Conservation (phyloP, 106 monocot genomes). For the Agapanthus africanus region DNA sequence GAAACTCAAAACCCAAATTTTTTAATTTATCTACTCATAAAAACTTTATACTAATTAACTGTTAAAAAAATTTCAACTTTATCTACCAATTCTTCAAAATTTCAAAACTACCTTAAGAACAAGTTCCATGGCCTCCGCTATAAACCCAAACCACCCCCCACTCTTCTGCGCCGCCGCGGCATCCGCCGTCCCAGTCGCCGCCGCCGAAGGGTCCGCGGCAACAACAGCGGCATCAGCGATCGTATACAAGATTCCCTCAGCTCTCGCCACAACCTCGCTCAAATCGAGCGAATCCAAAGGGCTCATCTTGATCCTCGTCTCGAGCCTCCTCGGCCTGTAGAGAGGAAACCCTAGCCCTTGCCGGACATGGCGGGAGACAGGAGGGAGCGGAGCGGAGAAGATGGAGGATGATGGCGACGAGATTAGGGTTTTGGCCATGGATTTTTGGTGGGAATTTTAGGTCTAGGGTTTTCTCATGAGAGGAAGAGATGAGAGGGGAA, state of each 20-base stretch:
- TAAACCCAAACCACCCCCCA: constrained; percentile 96
- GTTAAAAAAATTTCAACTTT: too few species aligned
- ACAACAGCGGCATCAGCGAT: constrained; percentile 85
- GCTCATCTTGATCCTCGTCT: constrained; percentile 42
- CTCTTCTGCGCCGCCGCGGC: constrained; percentile 56
- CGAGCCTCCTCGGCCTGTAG: constrained; percentile 17
- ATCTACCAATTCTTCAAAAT: too few species aligned
- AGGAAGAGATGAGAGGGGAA: constrained; percentile 1
- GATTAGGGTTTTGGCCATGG: constrained; percentile 55
- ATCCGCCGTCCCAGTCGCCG: too few species aligned
- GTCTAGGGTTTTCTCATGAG: constrained; percentile 11
- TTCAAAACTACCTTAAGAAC: constrained; percentile 65
- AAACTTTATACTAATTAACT: too few species aligned
- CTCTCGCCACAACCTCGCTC: constrained; percentile 30
- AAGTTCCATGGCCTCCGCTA: constrained; percentile 87
- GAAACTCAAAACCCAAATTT: too few species aligned
- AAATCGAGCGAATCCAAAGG: constrained; percentile 36
- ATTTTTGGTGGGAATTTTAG: not conserved
- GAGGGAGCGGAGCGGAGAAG: constrained; percentile 36
- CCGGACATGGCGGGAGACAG: constrained; percentile 32
- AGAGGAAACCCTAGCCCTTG: constrained; percentile 13
- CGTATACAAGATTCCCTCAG: constrained; percentile 75
- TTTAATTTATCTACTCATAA: too few species aligned
- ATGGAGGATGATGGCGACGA: constrained; percentile 30
- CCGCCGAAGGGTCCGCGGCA: constrained; percentile 28